A percentile compares a stretch with the other conserved stretches of the same genome.
Conservation (phyloP, 306 rosid species). For the Inga oerstediana region DNA sequence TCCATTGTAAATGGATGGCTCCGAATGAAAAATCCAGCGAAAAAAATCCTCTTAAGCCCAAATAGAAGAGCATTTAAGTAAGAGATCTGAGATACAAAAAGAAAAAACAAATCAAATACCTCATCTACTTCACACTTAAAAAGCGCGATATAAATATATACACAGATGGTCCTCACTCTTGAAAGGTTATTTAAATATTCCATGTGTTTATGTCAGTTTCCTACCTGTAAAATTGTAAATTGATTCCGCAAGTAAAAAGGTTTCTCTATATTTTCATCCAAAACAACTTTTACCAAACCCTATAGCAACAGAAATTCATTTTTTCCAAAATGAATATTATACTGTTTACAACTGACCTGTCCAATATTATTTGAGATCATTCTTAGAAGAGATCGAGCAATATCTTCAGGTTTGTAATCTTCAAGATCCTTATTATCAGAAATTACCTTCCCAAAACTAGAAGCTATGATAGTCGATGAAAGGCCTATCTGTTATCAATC, state of each 20-base stretch:
- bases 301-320: not conserved
- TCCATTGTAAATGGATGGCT: constrained; percentile 91
- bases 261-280: constrained; percentile 4
- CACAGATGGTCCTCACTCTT: constrained; percentile 2
- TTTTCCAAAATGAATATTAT: not conserved
- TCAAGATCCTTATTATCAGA: constrained; percentile 72
- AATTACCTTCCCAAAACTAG: constrained; percentile 94
- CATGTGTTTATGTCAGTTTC: not conserved
- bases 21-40: constrained; percentile 86
- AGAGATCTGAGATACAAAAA: constrained; percentile 58
- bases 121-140: constrained; percentile 23
- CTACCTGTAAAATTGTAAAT: not conserved
- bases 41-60: constrained; percentile 91
- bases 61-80: constrained; percentile 91
- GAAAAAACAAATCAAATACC: constrained; percentile 19
- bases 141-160: not conserved
- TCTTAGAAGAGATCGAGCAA: constrained; percentile 87
- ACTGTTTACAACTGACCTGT: constrained; percentile 57
- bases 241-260: not conserved
- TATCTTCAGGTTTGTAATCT: constrained; percentile 85
- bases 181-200: not conserved
- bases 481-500: constrained; percentile 72
- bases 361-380: constrained; percentile 95
- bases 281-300: not conserved
- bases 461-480: constrained; percentile 85